Evolutionary conservation across 768 basidiomycete genomes (phyloP).

Genomic region (Jaapia argillacea): DNA sequence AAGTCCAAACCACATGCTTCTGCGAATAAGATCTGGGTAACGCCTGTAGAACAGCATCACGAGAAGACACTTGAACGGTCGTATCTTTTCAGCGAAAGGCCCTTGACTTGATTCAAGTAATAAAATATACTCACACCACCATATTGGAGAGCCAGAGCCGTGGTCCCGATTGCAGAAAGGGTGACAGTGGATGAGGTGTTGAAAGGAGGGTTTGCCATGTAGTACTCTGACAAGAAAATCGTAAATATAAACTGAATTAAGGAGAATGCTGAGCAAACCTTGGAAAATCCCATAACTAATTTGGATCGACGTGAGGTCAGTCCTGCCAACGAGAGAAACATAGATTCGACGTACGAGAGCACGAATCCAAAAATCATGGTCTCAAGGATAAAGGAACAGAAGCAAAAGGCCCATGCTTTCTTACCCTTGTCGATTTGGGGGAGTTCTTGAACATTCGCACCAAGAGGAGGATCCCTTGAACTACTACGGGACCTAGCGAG

Average conservation of each 20-base stretch:
- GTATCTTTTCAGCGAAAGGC: neutral
- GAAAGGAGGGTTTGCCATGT: constrained; percentile 2
- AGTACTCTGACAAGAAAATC: constrained; percentile 1
- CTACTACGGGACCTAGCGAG: no score
- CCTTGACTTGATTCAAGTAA: neutral
- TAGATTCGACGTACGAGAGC: constrained; percentile 13
- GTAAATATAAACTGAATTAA: no score
- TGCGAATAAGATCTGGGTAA: constrained; percentile 11
- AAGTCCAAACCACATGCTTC: constrained; percentile 10
- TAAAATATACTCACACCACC: neutral
- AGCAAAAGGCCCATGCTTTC: constrained; percentile 14
- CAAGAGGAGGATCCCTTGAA: no score
- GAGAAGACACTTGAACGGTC: no score
- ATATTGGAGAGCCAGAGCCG: constrained; percentile 2
- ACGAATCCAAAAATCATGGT: constrained; percentile 14
- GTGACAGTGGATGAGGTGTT: neutral
- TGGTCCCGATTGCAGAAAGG: constrained; percentile 1
- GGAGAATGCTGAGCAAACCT: constrained; percentile 1
- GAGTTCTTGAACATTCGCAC: no score
- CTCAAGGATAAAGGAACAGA: constrained; percentile 12
- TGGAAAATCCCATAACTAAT: constrained; percentile 3
- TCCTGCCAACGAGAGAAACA: no score
- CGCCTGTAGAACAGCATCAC: constrained; percentile 11
- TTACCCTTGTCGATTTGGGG: constrained; percentile 11
- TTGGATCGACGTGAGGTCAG: no score